Base-by-base conservation (phyloP, 169 alveolate species). In the Plasmodium gaboni region DNA sequence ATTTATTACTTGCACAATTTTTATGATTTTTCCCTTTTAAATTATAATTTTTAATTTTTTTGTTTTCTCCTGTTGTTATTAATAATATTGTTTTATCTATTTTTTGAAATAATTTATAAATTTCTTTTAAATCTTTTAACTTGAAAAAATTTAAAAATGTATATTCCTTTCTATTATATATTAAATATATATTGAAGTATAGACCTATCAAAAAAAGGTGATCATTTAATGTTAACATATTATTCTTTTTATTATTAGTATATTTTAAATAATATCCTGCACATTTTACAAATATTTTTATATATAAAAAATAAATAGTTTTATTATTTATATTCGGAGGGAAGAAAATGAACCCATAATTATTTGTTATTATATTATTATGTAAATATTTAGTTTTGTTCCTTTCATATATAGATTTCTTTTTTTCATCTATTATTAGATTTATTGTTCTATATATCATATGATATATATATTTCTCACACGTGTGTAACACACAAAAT, bases 61-160 rank as follows among this genome's bases (percentile, higher is more conserved):
- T 38, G 46, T 38, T 38, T 5, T 1, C 7, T 38, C 46, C 46
- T 38, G 46, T 38, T 38, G 46, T 38, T 38, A 38, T 38, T 38
- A 6, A 46, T 78, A 64, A 64, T 65, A 76, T 78, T 50, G 67
- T 65, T 28, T 78, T 78, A 50, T 78, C 89, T 32, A 78, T 64
- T 64, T 78, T 70, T 70, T 78, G 89, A 64, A 78, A 28, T 64
- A 78, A 65, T 78, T 78, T 70, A 50, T 78, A 78, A 65, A 78
- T 64, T 70, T 26, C 53, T 65, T 57, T 64, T 65, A 78, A 65
- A 48, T 78, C 69, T 64, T 78, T 64, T 78, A 78, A 63, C 32
- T 65, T 78, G 67, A 78, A 78, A 51, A 42, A 51, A 22, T 64
- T 78, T 78, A 78, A 78, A 64, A 78, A 63, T 28, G 15, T n/a